Conservation (phyloP, 192 early-diverging fungal genomes). For the Thamnidium elegans region DNA sequence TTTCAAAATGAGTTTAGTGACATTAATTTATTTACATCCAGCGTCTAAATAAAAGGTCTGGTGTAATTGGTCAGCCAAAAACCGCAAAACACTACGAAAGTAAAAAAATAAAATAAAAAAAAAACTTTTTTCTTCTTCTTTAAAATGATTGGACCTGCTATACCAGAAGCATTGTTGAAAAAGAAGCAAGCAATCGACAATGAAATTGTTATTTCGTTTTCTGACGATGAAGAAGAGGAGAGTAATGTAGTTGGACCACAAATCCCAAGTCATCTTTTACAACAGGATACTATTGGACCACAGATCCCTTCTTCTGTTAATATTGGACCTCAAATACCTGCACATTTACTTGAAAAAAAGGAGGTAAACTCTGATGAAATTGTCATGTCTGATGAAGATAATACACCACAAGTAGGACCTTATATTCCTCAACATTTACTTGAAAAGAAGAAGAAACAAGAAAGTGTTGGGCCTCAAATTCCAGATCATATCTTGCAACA, state of each 20-base stretch:
- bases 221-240: constrained; percentile 9
- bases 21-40: too few relatives aligned
- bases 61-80: too few relatives aligned
- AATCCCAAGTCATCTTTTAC: background rate
- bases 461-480: background rate
- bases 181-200: background rate
- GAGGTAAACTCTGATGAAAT: background rate
- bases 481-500: background rate
- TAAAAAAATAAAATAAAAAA: too few relatives aligned
- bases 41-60: too few relatives aligned
- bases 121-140: background rate
- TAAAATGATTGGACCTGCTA: background rate
- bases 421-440: constrained; percentile 11
- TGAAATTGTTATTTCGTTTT: constrained; percentile 12
- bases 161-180: background rate
- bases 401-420: background rate
- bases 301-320: background rate
- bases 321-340: constrained; percentile 18
- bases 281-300: background rate
- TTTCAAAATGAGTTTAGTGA: too few relatives aligned
- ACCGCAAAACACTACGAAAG: too few relatives aligned
- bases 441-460: background rate
- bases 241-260: background rate
- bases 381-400: background rate
- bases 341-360: constrained; percentile 13